These are phyloP conservation scores for Meira nashicola DNA, from an alignment of 1,284 basidiomycete species.

Conservation along the genomic window DNA sequence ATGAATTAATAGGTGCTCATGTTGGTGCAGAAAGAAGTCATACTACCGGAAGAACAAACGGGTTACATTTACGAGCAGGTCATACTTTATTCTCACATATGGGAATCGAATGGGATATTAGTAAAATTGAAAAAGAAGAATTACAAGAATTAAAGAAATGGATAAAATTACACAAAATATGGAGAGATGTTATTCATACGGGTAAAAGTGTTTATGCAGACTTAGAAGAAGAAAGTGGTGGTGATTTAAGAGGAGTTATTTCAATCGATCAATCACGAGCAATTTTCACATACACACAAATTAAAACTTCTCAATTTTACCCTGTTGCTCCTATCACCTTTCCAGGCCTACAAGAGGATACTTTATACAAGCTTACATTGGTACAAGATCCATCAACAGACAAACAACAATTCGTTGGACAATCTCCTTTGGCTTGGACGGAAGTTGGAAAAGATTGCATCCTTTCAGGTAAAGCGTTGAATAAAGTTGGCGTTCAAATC, in stretches of 20 bases:
- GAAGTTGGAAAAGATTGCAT: too few species aligned
- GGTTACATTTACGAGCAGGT: not conserved
- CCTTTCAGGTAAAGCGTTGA: too few species aligned
- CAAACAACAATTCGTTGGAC: too few species aligned
- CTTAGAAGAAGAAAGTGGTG: not conserved
- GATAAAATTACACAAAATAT: conserved; percentile 12
- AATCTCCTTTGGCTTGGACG: too few species aligned
- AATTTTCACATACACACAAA: conserved; percentile 9
- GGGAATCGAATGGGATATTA: conserved; percentile 13
- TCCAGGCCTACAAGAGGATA: not conserved
- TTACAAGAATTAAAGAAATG: not conserved
- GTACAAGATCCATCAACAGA: not conserved
- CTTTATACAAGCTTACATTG: not conserved
- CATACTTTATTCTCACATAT: conserved; percentile 5
- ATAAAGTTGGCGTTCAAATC: too few species aligned
- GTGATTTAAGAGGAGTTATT: conserved; percentile 9
- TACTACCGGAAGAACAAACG: conserved; percentile 9
- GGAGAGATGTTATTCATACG: conserved; percentile 11
- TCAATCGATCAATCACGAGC: not conserved
- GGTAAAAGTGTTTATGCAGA: conserved; percentile 5
- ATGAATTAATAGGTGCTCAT: too few species aligned
- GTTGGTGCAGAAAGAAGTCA: not conserved
- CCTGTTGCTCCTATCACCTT: not conserved
- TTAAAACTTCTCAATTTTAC: not conserved
- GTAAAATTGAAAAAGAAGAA: not conserved